phyloP scores from a whole-genome alignment of 306 rosid genomes.

The Prunus davidiana region DNA sequence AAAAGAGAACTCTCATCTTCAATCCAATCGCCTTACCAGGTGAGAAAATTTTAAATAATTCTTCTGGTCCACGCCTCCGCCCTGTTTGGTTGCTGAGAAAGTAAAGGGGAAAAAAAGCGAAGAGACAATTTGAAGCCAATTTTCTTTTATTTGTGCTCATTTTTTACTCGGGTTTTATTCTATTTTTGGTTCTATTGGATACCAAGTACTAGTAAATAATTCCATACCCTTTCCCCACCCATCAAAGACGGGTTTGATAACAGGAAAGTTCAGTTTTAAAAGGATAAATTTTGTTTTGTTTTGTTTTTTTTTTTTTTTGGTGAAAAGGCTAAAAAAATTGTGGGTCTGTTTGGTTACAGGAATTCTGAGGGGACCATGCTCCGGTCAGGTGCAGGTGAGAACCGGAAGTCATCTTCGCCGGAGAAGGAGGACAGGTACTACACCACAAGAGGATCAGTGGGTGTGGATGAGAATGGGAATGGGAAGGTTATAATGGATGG shows the following conservation, averaged over 20 bases:
- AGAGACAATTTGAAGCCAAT: not conserved
- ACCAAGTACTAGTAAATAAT: not conserved
- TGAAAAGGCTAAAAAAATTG: not conserved
- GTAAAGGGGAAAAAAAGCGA: not conserved
- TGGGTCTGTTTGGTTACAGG: slow-evolving; percentile 40
- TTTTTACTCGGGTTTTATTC: not conserved
- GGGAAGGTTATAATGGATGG: slow-evolving; percentile 45
- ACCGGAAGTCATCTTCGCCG: slow-evolving; percentile 56
- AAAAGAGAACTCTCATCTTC: slow-evolving; percentile 46
- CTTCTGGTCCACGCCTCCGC: not conserved
- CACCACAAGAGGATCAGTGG: slow-evolving; percentile 64
- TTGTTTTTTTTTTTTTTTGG: not conserved
- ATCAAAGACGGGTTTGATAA: not conserved
- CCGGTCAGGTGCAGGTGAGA: slow-evolving; percentile 38
- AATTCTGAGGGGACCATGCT: slow-evolving; percentile 49
- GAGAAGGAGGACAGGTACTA: slow-evolving; percentile 80
- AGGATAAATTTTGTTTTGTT: not conserved
- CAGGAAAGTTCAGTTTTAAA: slow-evolving; percentile 9
- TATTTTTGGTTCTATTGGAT: not conserved
- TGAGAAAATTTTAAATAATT: slow-evolving; percentile 21
- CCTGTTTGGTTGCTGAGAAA: slow-evolving; percentile 15
- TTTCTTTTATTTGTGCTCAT: not conserved
- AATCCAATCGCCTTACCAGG: slow-evolving; percentile 65
- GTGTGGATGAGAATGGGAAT: slow-evolving; percentile 52
- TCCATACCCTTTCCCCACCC: slow-evolving; percentile 10